A percentile compares a stretch with the other conserved stretches of the same genome.
These are phyloP conservation scores for Alternaria gaisen DNA, from an alignment of 2,329 filamentous ascomycete species.

Conservation along the genomic window DNA sequence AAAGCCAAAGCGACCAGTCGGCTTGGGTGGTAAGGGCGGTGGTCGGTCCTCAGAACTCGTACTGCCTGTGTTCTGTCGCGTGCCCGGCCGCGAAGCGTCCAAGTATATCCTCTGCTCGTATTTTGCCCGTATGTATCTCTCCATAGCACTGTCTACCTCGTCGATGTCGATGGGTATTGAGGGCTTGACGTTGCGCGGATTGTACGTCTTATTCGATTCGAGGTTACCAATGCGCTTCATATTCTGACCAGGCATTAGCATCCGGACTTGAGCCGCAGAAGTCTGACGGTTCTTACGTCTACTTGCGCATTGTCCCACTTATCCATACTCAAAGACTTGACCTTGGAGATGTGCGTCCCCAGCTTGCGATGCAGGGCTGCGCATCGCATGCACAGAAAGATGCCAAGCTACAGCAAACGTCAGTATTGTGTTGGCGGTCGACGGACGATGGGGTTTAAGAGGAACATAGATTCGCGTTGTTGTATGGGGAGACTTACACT, in stretches of 20 bases:
- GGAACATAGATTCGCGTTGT: neutral
- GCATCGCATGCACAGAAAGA: slow-evolving; percentile 98
- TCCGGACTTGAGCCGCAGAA: neutral
- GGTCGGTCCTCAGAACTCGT: slow-evolving; percentile 65
- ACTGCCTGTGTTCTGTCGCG: slow-evolving; percentile 65
- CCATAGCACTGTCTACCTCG: slow-evolving; percentile 93
- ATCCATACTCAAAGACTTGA: slow-evolving; percentile 99
- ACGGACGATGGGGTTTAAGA: neutral
- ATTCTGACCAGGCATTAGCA: slow-evolving; percentile 64
- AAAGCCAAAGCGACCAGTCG: slow-evolving; percentile 68
- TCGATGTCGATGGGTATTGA: slow-evolving; percentile 89
- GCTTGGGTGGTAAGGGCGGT: slow-evolving; percentile 68
- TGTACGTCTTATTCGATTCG: slow-evolving; percentile 87
- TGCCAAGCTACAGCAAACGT: slow-evolving; percentile 72
- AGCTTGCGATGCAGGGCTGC: slow-evolving; percentile 94
- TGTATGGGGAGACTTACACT: slow-evolving; percentile 68
- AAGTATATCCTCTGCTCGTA: slow-evolving; percentile 74
- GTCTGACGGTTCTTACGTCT: slow-evolving; percentile 70
- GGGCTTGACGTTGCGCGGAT: slow-evolving; percentile 82
- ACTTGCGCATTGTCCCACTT: slow-evolving; percentile 96
- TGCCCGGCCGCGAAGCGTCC: slow-evolving; percentile 50
- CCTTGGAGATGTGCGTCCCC: slow-evolving; percentile 96
- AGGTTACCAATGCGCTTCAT: slow-evolving; percentile 94
- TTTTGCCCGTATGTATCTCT: slow-evolving; percentile 93
- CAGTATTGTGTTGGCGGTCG: slow-evolving; percentile 17